Evolutionary conservation across 202 grass and related monocot genomes (phyloP), one percentile per base, ranked within the genome.

Genomic region (Eragrostis tef): DNA sequence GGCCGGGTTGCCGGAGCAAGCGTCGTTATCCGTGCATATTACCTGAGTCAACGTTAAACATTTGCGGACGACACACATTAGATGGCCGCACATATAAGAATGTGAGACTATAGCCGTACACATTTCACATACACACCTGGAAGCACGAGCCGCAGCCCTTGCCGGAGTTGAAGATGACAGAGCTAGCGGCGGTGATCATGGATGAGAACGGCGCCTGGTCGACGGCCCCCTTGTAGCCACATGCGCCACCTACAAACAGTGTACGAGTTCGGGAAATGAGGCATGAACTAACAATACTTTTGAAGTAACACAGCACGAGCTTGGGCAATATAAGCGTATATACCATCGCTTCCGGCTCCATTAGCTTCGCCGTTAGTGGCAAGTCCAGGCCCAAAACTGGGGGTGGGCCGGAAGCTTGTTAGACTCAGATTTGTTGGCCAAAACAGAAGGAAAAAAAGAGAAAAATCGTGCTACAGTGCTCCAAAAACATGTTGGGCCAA

Each of bases 331-430:
- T 73, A 53, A 54, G 11, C 16, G 10, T 11, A 15, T 11, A 25
- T 92, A 92, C 90, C 90, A 82, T 92, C 90, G 9, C 87, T 92
- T 58, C 90, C 90, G 8, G 90, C 90, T 29, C 90, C 90, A 20
- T 62, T 92, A 8, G 90, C 75, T 15, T 63, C 85, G 19, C 90
- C 90, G 52, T 92, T n/a, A n/a, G n/a, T n/a, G n/a, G n/a, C n/a
- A n/a, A n/a, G n/a, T n/a, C n/a, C n/a, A n/a, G n/a, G n/a, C n/a
- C n/a, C n/a, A n/a, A n/a, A n/a, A n/a, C n/a, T n/a, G n/a, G n/a
- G n/a, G n/a, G n/a, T n/a, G n/a, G n/a, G n/a, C n/a, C n/a, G n/a
- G n/a, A n/a, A n/a, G n/a, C n/a, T n/a, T n/a, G n/a, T n/a, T n/a
- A n/a, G n/a, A n/a, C n/a, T n/a, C n/a, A n/a, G n/a, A n/a, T n/a